These are phyloP conservation scores for Aspergillus sojae DNA, from an alignment of 2,329 filamentous ascomycete species.

Conservation along the genomic window DNA sequence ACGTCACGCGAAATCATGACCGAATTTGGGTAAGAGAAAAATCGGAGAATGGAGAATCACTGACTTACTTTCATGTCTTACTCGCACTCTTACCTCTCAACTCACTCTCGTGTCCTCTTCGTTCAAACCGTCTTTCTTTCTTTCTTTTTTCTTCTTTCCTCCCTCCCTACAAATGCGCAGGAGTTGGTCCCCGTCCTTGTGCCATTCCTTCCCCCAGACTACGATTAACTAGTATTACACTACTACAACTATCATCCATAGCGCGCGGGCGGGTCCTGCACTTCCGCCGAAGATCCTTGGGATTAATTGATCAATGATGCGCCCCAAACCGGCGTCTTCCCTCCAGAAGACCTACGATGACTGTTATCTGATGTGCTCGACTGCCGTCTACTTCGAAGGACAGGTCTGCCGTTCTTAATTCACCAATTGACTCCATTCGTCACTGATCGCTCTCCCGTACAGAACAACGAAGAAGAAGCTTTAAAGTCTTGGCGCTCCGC, in stretches of 20 bases:
- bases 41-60: neutral
- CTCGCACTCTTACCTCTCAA: neutral
- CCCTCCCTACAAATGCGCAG: neutral
- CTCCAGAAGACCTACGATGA: conserved; percentile 98
- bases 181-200: neutral
- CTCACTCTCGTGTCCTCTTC: neutral
- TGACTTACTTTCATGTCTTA: neutral
- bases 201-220: neutral
- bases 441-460: conserved; percentile 7
- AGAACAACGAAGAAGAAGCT: conserved; percentile 92
- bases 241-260: conserved; percentile 16
- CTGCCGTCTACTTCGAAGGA: conserved; percentile 92
- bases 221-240: neutral
- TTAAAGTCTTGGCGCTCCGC: conserved; percentile 87
- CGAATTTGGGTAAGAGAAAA: conserved; percentile 1
- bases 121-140: conserved; percentile 1
- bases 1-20: conserved; percentile 11
- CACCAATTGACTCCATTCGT: neutral
- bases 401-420: conserved; percentile 60
- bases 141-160: neutral
- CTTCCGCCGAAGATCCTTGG: conserved; percentile 15
- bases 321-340: conserved; percentile 65
- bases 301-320: conserved; percentile 47
- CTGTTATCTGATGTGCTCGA: conserved; percentile 91
- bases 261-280: conserved; percentile 29